phyloP scores from a whole-genome alignment of 441 rosid species.

The Capsella rubella region DNA sequence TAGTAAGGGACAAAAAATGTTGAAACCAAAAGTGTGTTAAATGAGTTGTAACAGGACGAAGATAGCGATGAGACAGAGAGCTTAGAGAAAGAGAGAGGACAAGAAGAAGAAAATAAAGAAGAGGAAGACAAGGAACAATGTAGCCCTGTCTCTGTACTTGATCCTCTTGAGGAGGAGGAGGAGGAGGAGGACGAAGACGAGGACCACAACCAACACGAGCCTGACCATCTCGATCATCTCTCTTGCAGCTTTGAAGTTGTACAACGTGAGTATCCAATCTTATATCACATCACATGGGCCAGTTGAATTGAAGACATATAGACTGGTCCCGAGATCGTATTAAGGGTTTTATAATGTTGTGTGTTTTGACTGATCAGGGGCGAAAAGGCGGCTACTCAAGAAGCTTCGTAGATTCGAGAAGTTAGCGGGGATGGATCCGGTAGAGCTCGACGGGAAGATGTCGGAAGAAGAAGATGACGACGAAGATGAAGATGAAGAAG shows the following conservation, averaged over 20 bases:
- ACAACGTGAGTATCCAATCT: constrained; percentile 67
- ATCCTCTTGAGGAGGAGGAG: constrained; percentile 58
- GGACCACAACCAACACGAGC: constrained; percentile 51
- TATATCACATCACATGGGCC: constrained; percentile 27
- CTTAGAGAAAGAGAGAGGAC: constrained; percentile 46
- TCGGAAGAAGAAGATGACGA: constrained; percentile 48
- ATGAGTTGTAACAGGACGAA: constrained; percentile 58
- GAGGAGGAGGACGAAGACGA: constrained; percentile 55
- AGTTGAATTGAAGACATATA: constrained; percentile 5
- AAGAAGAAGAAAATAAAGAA: constrained; percentile 50
- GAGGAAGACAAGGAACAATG: constrained; percentile 88
- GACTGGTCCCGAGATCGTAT: constrained; percentile 18
- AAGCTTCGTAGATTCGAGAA: constrained; percentile 85
- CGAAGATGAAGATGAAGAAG: constrained; percentile 35
- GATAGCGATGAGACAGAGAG: constrained; percentile 52
- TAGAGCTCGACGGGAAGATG: constrained; percentile 79
- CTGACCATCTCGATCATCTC: constrained; percentile 53
- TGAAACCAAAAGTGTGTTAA: constrained; percentile 36
- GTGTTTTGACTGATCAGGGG: constrained; percentile 51
- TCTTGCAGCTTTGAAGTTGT: constrained; percentile 65
- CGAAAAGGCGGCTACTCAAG: constrained; percentile 67
- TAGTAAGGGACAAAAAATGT: constrained; percentile 42
- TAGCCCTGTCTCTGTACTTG: constrained; percentile 94
- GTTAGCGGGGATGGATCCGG: constrained; percentile 78
- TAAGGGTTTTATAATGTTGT: constrained; percentile 12